Percentiles rank a stretch among this genome's conserved stretches.
These are phyloP conservation scores for Tricladium varicosporioides DNA, from an alignment of 2,329 filamentous ascomycete genomes.

Conservation along the genomic window DNA sequence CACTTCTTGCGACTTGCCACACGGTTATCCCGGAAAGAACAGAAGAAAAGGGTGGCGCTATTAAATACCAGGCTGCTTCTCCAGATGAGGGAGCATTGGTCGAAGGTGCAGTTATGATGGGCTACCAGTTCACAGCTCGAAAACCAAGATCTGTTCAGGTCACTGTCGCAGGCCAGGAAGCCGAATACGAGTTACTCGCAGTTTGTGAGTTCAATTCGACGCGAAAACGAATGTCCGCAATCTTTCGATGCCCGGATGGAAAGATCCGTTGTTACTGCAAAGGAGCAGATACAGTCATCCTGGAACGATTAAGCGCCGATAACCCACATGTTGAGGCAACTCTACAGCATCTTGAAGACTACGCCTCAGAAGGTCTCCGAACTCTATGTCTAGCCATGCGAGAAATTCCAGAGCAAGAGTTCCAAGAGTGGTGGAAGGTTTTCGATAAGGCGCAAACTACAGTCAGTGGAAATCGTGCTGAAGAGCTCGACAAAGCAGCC, in stretches of 20 bases:
- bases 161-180: slow-evolving; percentile 66
- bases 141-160: slow-evolving; percentile 89
- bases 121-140: slow-evolving; percentile 86
- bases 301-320: slow-evolving; percentile 81
- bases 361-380: slow-evolving; percentile 91
- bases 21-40: slow-evolving; percentile 93
- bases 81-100: slow-evolving; percentile 97
- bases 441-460: slow-evolving; percentile 88
- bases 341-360: slow-evolving; percentile 93
- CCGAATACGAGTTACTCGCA: slow-evolving; percentile 86
- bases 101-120: slow-evolving; percentile 79
- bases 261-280: slow-evolving; percentile 94
- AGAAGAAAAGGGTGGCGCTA: slow-evolving; percentile 72
- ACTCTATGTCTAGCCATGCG: slow-evolving; percentile 94
- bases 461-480: slow-evolving; percentile 85
- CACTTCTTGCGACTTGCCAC: slow-evolving; percentile 85
- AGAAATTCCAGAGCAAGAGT: slow-evolving; percentile 87
- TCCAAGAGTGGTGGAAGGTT: slow-evolving; percentile 79
- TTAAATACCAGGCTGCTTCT: slow-evolving; percentile 97
- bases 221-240: slow-evolving; percentile 95
- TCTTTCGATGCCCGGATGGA: slow-evolving; percentile 94
- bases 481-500: slow-evolving; percentile 94
- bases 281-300: slow-evolving; percentile 94
- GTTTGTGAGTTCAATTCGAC: slow-evolving; percentile 99
- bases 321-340: slow-evolving; percentile 90